Evolutionary conservation across 805 yeast species (phyloP), one percentile per base, ranked within the genome.

Genomic region (Sugiyamaella mastotermitis): DNA sequence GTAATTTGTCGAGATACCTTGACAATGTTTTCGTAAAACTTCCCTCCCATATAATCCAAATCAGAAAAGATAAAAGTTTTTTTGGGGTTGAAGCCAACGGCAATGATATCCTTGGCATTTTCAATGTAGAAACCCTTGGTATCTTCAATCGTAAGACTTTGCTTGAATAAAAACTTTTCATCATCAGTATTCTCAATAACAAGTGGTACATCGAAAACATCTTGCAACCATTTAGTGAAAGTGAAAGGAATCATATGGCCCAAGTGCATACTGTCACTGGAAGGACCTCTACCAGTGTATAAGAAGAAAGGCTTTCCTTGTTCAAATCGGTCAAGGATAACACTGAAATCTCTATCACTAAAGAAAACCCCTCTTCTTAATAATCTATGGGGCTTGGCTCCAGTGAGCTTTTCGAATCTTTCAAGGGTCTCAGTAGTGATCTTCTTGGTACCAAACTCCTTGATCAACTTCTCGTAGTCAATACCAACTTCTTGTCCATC

Each of bases 211-310:
- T 92, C 97, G 60, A 92, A 92, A 2, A 90, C 97, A 32, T 90
- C 97, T 63, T 92, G 98, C 53, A 92, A 72, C 97, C 97, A 92
- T 63, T 88, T 87, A 40, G 98, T 92, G 69, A 92, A 92, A 22
- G 83, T 62, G 58, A 92, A 92, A 13, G 98, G 98, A 44, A 88
- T 74, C 87, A 90, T 80, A 62, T 92, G 98, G 37, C 98, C 98
- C 66, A 92, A 70, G 60, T 92, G 98, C 84, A 92, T 81, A 15
- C 92, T 81, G 52, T 82, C 95, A 29, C 88, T 77, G 1, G 95
- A 83, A 25, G 98, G 97, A 4, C 98, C 98, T 61, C 98, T 76
- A 27, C 98, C 98, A 11, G 98, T 92, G 61, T 92, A 92, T 46
- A 92, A 66, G 67, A 90, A 92, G 63, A 92, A 92, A 21, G 88